Evolutionary conservation across 352 stramenopile genomes (phyloP).

Genomic region (Phytophthora cryptogea): DNA sequence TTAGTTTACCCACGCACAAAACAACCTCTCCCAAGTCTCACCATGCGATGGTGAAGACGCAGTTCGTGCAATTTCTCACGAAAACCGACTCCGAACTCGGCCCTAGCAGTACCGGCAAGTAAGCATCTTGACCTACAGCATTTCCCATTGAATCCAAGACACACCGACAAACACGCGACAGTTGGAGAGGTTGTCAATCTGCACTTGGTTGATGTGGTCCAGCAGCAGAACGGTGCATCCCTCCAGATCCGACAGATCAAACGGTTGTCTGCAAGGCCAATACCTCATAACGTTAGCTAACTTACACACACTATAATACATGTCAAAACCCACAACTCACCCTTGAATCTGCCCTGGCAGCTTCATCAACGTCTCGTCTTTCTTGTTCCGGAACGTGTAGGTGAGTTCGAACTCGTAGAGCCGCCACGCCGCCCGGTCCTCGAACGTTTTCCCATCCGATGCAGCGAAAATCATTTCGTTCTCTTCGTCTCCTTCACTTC

Average conservation of each 20-base stretch:
- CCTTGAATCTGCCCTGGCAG: slow-evolving; percentile 79
- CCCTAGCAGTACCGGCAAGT: slow-evolving; percentile 25
- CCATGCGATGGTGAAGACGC: slow-evolving; percentile 89
- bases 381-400: slow-evolving; percentile 91
- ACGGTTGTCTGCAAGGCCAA: slow-evolving; percentile 65
- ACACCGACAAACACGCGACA: slow-evolving; percentile 87
- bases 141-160: not conserved
- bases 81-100: slow-evolving; percentile 90
- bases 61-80: slow-evolving; percentile 90
- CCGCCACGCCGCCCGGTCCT: slow-evolving; percentile 79
- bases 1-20: no score
- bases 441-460: slow-evolving; percentile 89
- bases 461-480: slow-evolving; percentile 60
- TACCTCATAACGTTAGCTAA: not conserved
- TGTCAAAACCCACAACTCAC: slow-evolving; percentile 13
- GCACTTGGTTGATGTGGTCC: slow-evolving; percentile 90
- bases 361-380: slow-evolving; percentile 80
- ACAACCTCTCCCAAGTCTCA: slow-evolving; percentile 36
- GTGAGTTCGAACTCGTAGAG: slow-evolving; percentile 93
- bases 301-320: not conserved
- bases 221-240: slow-evolving; percentile 85
- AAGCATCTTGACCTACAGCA: not conserved
- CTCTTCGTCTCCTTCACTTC: not conserved
- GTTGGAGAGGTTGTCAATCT: slow-evolving; percentile 89
- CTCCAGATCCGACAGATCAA: slow-evolving; percentile 85